Percentiles rank a stretch among this genome's conserved stretches.
These are phyloP conservation scores for Aspergillus brasiliensis DNA, from an alignment of 2,329 filamentous ascomycete species.

Conservation along the genomic window DNA sequence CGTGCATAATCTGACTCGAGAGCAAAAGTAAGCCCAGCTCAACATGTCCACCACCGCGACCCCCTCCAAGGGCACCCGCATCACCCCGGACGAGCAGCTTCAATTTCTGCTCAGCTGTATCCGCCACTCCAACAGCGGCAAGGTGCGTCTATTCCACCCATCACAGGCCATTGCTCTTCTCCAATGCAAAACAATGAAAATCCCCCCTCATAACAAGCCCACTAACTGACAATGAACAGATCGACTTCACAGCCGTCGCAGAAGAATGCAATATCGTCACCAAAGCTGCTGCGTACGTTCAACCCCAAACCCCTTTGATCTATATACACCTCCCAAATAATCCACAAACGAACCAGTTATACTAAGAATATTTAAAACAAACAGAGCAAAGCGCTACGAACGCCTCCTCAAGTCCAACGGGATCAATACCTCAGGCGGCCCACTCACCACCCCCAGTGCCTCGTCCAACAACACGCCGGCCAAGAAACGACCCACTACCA, in stretches of 20 bases:
- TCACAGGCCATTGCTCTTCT: background rate
- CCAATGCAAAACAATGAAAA: background rate
- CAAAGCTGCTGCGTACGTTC: constrained; percentile 70
- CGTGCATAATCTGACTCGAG: too few species aligned
- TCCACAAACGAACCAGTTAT: background rate
- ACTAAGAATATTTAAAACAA: background rate
- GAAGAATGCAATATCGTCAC: constrained; percentile 63
- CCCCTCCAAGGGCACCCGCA: constrained; percentile 45
- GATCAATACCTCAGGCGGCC: constrained; percentile 38
- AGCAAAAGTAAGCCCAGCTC: background rate
- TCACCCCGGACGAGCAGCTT: constrained; percentile 60
- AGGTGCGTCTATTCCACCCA: constrained; percentile 48
- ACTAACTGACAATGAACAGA: constrained; percentile 46
- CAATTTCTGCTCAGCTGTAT: constrained; percentile 69
- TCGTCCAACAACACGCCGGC: background rate
- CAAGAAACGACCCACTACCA: background rate
- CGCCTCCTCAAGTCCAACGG: constrained; percentile 58
- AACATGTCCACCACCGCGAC: background rate
- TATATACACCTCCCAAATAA: background rate
- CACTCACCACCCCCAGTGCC: too few species aligned
- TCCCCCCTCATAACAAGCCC: background rate
- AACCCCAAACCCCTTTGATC: background rate
- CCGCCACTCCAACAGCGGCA: constrained; percentile 60
- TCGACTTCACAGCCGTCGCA: constrained; percentile 68
- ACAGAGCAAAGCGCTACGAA: constrained; percentile 68